Evolutionary conservation across 1,139 yeast species (phyloP).

Genomic region (Hemisphaericaspora xylanilytica): DNA sequence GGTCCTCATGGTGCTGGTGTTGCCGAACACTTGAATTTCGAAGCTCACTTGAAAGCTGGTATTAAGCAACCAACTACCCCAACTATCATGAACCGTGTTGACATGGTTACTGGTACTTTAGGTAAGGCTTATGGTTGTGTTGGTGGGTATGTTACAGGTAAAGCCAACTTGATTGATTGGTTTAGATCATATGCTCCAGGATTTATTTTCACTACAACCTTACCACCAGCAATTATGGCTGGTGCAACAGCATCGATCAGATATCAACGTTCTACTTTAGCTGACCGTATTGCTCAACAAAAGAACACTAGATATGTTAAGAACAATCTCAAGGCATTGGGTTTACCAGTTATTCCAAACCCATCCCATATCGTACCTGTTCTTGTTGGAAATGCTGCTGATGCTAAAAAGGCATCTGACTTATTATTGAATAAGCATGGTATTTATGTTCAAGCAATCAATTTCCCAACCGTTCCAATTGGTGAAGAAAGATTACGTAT

Average conservation of each 20-base stretch:
- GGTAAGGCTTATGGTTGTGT: conserved; percentile 97
- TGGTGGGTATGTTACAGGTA: conserved; percentile 97
- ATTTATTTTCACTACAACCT: conserved; percentile 90
- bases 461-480: conserved; percentile 95
- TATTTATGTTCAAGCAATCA: conserved; percentile 96
- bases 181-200: conserved; percentile 96
- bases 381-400: conserved; percentile 88
- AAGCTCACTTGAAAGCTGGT: conserved; percentile 71
- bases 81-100: conserved; percentile 85
- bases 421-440: conserved; percentile 76
- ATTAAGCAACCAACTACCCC: conserved; percentile 46
- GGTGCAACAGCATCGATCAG: conserved; percentile 88
- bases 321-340: conserved; percentile 60
- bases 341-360: conserved; percentile 94
- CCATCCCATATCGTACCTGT: conserved; percentile 98
- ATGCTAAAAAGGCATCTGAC: conserved; percentile 90
- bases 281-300: conserved; percentile 83
- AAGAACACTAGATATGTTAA: conserved; percentile 83
- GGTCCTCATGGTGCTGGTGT: conserved; percentile 99
- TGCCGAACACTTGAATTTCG: conserved; percentile 92
- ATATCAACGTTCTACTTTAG: conserved; percentile 73
- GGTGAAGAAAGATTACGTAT: conserved; percentile 95
- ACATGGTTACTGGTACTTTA: conserved; percentile 94
- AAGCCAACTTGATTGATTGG: conserved; percentile 84
- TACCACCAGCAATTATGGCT: conserved; percentile 98